phyloP scores from a whole-genome alignment of 805 yeast species.

The Saccharomycopsis vini region DNA sequence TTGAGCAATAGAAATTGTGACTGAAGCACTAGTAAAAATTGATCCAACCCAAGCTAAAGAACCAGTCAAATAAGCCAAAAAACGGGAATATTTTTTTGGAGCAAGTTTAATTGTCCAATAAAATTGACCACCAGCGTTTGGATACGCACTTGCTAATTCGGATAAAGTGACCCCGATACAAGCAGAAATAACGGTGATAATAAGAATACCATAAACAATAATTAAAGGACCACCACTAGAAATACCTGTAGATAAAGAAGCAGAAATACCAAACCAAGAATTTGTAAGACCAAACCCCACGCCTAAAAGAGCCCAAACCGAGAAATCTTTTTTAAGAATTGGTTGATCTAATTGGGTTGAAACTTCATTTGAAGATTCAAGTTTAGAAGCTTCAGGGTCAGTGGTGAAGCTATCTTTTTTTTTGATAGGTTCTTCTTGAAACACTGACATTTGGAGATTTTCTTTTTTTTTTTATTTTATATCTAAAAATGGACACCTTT shows the following conservation, averaged over 20 bases:
- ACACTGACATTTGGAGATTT: too few relatives aligned
- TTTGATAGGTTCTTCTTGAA: too few relatives aligned
- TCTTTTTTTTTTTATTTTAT: too few relatives aligned
- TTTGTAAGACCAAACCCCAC: slow-evolving; percentile 54
- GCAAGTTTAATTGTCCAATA: slow-evolving; percentile 51
- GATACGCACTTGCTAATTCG: slow-evolving; percentile 46
- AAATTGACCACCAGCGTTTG: slow-evolving; percentile 52
- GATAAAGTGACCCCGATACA: slow-evolving; percentile 43
- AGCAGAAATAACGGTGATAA: slow-evolving; percentile 38
- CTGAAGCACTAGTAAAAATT: slow-evolving; percentile 53
- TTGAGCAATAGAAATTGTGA: slow-evolving; percentile 44
- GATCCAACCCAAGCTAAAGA: slow-evolving; percentile 55
- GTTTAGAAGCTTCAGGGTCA: too few relatives aligned
- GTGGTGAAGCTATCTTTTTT: too few relatives aligned
- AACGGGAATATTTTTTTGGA: slow-evolving; percentile 33
- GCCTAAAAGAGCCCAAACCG: slow-evolving; percentile 42
- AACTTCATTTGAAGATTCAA: too few relatives aligned
- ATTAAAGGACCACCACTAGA: slow-evolving; percentile 51
- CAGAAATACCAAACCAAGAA: slow-evolving; percentile 54
- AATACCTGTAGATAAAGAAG: slow-evolving; percentile 46
- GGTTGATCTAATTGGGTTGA: slow-evolving; percentile 19
- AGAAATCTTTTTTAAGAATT: slow-evolving; percentile 31
- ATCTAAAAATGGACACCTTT: too few relatives aligned
- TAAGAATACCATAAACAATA: slow-evolving; percentile 47
- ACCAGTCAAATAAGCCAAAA: slow-evolving; percentile 52